Percentiles rank a stretch among this genome's conserved stretches.
Evolutionary conservation across 164 flowering plant genomes (phyloP).

Genomic region (Stephania japonica): DNA sequence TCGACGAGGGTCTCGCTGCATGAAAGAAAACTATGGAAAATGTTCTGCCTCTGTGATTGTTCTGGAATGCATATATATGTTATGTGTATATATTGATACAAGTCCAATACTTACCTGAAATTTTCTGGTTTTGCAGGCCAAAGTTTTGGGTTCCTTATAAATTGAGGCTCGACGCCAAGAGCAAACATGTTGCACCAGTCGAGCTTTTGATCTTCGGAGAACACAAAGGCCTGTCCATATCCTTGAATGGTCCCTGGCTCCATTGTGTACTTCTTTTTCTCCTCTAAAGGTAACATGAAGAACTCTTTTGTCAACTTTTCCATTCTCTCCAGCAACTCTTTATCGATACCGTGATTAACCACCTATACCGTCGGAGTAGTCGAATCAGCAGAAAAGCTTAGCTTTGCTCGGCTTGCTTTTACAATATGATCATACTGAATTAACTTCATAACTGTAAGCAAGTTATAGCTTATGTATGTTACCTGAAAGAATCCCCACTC

Average conservation of each 20-base stretch:
- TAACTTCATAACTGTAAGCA: too few relatives aligned
- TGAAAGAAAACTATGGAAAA: slow-evolving; percentile 1
- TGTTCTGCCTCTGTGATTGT: neutral
- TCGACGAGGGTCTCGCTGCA: slow-evolving; percentile 59
- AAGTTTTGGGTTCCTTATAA: slow-evolving; percentile 27
- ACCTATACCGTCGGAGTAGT: slow-evolving; percentile 33
- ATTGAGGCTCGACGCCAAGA: slow-evolving; percentile 44
- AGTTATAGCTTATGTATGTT: neutral
- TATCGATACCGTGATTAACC: slow-evolving; percentile 68
- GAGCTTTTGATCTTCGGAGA: slow-evolving; percentile 86
- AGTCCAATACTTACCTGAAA: slow-evolving; percentile 47
- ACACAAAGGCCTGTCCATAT: slow-evolving; percentile 88
- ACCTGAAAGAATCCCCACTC: slow-evolving; percentile 99
- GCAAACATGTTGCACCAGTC: slow-evolving; percentile 99
- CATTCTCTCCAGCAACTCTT: slow-evolving; percentile 40
- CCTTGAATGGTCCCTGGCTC: slow-evolving; percentile 82
- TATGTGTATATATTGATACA: neutral
- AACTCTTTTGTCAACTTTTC: slow-evolving; percentile 64
- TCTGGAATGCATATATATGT: neutral
- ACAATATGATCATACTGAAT: neutral
- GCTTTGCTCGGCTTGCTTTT: neutral
- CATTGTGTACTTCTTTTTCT: slow-evolving; percentile 81
- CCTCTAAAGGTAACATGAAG: slow-evolving; percentile 73
- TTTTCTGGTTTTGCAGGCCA: slow-evolving; percentile 55
- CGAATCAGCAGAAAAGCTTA: neutral